These are phyloP conservation scores for Echinosphaeria canescens DNA, from an alignment of 2,329 filamentous ascomycete genomes.

Conservation along the genomic window DNA sequence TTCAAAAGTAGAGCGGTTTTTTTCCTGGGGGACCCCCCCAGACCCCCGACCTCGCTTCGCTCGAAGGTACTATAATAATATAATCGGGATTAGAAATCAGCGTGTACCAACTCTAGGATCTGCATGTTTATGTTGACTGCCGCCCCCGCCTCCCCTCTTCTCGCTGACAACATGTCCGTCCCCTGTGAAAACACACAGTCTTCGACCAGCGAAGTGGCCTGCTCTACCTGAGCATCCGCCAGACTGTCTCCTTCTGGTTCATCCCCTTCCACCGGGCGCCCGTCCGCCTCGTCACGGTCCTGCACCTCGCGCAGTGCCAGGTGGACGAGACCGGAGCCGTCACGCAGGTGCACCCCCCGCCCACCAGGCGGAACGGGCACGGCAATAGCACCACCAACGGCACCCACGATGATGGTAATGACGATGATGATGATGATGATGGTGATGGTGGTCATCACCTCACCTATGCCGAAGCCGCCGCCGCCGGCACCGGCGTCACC, in stretches of 20 bases:
- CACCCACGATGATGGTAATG: not conserved
- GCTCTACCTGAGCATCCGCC: constrained; percentile 55
- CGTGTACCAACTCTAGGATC: too few species aligned
- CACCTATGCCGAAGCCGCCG: constrained; percentile 1
- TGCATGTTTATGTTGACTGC: too few species aligned
- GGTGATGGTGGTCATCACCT: too few species aligned
- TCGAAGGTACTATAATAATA: too few species aligned
- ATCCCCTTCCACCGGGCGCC: constrained; percentile 52
- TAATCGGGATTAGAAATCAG: not conserved
- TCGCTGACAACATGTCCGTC: too few species aligned
- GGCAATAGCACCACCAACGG: not conserved
- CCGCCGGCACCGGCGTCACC: not conserved
- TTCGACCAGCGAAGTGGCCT: constrained; percentile 42
- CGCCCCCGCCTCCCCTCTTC: not conserved
- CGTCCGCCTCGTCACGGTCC: constrained; percentile 45
- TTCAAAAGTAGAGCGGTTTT: too few species aligned
- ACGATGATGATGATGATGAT: too few species aligned
- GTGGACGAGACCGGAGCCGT: not conserved
- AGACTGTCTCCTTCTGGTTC: constrained; percentile 59
- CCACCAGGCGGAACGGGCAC: not conserved
- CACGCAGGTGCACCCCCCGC: not conserved
- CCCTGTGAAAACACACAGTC: constrained; percentile 25
- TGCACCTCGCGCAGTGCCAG: constrained; percentile 31
- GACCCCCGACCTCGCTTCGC: too few species aligned
- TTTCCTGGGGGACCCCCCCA: too few species aligned